These are phyloP conservation scores for Cyphellophora europaea DNA, from an alignment of 2,329 filamentous ascomycete species.

Conservation along the genomic window DNA sequence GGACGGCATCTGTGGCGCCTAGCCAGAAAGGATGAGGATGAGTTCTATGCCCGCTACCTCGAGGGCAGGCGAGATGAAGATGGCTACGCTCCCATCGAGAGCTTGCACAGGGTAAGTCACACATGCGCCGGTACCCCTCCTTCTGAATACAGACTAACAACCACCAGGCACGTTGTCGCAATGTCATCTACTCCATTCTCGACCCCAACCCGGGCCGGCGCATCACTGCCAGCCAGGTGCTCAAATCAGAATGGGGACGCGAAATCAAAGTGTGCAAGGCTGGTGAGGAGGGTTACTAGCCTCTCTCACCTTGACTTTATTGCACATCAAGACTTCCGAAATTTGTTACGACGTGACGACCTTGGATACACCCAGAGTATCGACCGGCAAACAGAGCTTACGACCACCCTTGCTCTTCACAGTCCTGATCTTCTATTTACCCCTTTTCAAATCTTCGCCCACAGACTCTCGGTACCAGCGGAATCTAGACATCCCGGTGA, in stretches of 20 bases:
- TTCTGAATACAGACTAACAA: conserved; percentile 16
- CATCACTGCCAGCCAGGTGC: conserved; percentile 89
- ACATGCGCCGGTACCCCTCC: neutral
- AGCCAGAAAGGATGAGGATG: conserved; percentile 94
- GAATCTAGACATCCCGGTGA: too few species aligned
- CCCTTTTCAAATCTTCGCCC: too few species aligned
- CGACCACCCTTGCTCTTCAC: too few species aligned
- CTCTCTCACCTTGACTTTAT: too few species aligned
- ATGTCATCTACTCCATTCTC: conserved; percentile 97
- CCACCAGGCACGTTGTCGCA: conserved; percentile 79
- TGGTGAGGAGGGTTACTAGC: conserved; percentile 81
- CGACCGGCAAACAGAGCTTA: too few species aligned
- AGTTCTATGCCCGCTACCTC: conserved; percentile 91
- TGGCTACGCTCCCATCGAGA: conserved; percentile 94
- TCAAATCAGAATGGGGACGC: conserved; percentile 97
- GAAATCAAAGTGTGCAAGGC: conserved; percentile 97
- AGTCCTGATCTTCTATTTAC: too few species aligned
- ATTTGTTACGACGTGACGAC: too few species aligned
- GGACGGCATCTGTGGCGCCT: conserved; percentile 92
- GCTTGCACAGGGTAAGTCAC: conserved; percentile 76
- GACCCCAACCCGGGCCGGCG: conserved; percentile 88
- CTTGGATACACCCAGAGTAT: too few species aligned
- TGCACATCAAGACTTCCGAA: too few species aligned
- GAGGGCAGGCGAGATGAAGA: conserved; percentile 88
- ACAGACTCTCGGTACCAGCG: too few species aligned